Evolutionary conservation across 179 eudicot genomes (phyloP).

Genomic region (Patellifolia procumbens): DNA sequence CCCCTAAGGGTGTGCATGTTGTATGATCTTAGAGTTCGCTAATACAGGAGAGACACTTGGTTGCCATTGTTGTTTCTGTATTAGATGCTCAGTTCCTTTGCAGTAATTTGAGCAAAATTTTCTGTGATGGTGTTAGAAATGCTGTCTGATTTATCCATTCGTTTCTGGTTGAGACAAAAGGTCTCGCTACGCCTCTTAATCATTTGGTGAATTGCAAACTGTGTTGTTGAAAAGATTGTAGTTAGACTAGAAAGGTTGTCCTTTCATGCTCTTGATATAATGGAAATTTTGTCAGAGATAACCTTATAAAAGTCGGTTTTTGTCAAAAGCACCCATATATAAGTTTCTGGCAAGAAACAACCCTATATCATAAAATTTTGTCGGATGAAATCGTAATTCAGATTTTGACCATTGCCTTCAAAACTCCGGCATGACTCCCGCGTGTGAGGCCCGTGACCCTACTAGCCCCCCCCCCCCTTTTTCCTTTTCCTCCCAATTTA

Average conservation of each 20-base stretch:
- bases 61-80: neutral
- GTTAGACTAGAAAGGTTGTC: neutral
- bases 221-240: neutral
- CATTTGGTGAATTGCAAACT: neutral
- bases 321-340: too few species aligned
- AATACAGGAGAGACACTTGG: neutral
- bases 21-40: neutral
- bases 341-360: too few species aligned
- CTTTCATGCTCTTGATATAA: neutral
- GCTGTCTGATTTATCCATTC: neutral
- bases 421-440: too few species aligned
- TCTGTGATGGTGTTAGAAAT: neutral
- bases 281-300: too few species aligned
- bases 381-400: too few species aligned
- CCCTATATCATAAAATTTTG: too few species aligned
- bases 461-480: too few species aligned
- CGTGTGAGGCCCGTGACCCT: too few species aligned
- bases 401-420: too few species aligned
- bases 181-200: neutral
- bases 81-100: neutral
- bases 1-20: neutral
- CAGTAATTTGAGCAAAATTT: neutral
- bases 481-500: too few species aligned
- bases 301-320: too few species aligned
- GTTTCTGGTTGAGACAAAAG: neutral